Percentiles rank a stretch among this genome's conserved stretches.
These are phyloP conservation scores for Suillus placidus DNA, from an alignment of 768 basidiomycete genomes.

Conservation along the genomic window DNA sequence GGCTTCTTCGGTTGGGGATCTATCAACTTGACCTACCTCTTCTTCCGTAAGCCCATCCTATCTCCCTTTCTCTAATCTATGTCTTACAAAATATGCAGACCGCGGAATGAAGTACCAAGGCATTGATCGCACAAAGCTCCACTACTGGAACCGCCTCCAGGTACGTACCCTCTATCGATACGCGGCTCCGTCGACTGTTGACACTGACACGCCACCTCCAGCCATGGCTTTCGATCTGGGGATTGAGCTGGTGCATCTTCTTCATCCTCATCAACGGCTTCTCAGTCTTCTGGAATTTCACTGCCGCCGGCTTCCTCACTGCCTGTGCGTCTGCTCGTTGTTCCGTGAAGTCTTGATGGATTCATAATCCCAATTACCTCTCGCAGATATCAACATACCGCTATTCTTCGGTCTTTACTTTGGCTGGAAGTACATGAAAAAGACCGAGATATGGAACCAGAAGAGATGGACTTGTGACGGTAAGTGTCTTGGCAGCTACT, in stretches of 20 bases:
- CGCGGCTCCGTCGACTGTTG: neutral
- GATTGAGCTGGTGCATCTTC: slow-evolving; percentile 59
- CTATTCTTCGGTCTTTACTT: slow-evolving; percentile 25
- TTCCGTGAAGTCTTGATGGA: neutral
- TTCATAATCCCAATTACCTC: neutral
- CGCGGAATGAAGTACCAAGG: slow-evolving; percentile 74
- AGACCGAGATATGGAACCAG: slow-evolving; percentile 46
- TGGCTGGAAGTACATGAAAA: slow-evolving; percentile 24
- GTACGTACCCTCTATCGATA: neutral
- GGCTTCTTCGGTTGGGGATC: slow-evolving; percentile 71
- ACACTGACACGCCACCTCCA: slow-evolving; percentile 23
- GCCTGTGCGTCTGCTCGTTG: slow-evolving; percentile 37
- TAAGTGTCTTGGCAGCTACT: slow-evolving; percentile 31
- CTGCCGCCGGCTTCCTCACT: slow-evolving; percentile 52
- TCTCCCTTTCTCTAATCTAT: slow-evolving; percentile 3
- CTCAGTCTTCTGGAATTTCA: slow-evolving; percentile 64
- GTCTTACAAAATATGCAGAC: slow-evolving; percentile 37
- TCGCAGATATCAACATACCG: slow-evolving; percentile 37
- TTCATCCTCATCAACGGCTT: slow-evolving; percentile 63
- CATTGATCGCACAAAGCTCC: slow-evolving; percentile 59
- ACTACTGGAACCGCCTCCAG: slow-evolving; percentile 62
- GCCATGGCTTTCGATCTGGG: slow-evolving; percentile 71
- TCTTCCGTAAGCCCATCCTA: slow-evolving; percentile 53
- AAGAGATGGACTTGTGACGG: slow-evolving; percentile 74
- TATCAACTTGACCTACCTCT: slow-evolving; percentile 73